A percentile compares a stretch with the other conserved stretches of the same genome.
Evolutionary conservation across 495 filamentous ascomycete species (phyloP).

Genomic region (Poronia punctata): DNA sequence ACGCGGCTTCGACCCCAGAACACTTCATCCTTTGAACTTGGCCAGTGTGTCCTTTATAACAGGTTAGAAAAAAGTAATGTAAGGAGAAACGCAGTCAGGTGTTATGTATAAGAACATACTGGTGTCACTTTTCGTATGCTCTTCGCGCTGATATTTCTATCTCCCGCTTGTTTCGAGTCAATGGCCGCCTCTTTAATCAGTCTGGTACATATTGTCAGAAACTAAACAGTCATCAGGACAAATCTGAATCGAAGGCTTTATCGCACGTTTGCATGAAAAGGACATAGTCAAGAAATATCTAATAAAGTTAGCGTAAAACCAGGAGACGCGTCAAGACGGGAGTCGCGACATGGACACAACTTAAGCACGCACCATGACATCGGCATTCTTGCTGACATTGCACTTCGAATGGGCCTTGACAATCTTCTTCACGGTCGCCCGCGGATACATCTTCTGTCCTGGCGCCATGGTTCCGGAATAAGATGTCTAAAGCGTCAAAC

Average conservation of each 20-base stretch:
- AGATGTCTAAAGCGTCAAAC: too few species aligned
- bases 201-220: conserved; percentile 34
- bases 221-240: not conserved
- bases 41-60: conserved; percentile 54
- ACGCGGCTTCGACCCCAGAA: too few species aligned
- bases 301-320: too few species aligned
- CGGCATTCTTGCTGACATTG: conserved; percentile 75
- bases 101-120: conserved; percentile 48
- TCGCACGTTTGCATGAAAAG: conserved; percentile 82
- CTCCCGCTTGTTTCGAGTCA: conserved; percentile 63
- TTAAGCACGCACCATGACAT: conserved; percentile 64
- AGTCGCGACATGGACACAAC: conserved; percentile 13
- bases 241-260: not conserved
- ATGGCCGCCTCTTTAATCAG: conserved; percentile 80
- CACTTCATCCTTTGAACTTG: conserved; percentile 66
- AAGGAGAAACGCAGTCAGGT: not conserved
- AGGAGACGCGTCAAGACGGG: conserved; percentile 8
- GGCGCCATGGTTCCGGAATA: conserved; percentile 41
- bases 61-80: conserved; percentile 10
- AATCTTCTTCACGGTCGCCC: conserved; percentile 76
- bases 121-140: conserved; percentile 71
- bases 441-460: conserved; percentile 71
- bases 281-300: conserved; percentile 87
- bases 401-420: conserved; percentile 81
- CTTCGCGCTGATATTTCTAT: conserved; percentile 64